Conservation (phyloP, 495 filamentous ascomycete species). For the Trichoderma reesei region DNA sequence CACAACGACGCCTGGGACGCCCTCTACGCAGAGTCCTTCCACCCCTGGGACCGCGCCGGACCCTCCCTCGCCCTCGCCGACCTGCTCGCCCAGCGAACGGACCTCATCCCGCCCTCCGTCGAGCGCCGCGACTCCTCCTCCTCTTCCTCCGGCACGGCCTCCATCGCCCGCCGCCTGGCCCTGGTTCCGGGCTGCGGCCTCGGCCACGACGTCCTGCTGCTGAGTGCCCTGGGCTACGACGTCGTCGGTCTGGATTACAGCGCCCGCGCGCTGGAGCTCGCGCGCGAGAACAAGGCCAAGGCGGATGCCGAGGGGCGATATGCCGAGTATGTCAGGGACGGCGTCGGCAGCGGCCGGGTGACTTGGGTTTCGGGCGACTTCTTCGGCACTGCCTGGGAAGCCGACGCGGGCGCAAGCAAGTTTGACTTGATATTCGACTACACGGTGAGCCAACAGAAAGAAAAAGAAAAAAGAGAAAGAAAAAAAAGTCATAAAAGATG, state of each 20-base stretch:
- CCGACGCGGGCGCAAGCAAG: slow-evolving; percentile 25
- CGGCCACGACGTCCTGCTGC: slow-evolving; percentile 63
- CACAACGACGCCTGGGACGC: slow-evolving; percentile 47
- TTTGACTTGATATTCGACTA: slow-evolving; percentile 85
- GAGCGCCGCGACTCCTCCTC: slow-evolving; percentile 10
- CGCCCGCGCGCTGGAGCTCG: slow-evolving; percentile 42
- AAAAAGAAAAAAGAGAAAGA: no score
- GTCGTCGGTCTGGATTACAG: slow-evolving; percentile 64
- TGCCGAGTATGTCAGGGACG: slow-evolving; percentile 32
- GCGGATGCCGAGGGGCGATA: slow-evolving; percentile 28
- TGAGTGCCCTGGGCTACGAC: slow-evolving; percentile 64
- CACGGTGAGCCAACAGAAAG: slow-evolving; percentile 63
- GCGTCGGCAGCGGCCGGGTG: slow-evolving; percentile 41
- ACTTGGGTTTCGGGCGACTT: slow-evolving; percentile 62
- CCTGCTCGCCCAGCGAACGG: slow-evolving; percentile 32
- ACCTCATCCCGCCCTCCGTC: slow-evolving; percentile 37
- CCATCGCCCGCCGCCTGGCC: slow-evolving; percentile 34
- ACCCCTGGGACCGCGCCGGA: slow-evolving; percentile 61
- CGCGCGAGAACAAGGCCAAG: slow-evolving; percentile 36
- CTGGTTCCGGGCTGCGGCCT: slow-evolving; percentile 67
- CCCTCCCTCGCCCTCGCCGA: slow-evolving; percentile 61
- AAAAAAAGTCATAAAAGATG: background rate
- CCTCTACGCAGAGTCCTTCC: slow-evolving; percentile 53
- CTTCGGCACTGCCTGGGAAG: slow-evolving; percentile 55
- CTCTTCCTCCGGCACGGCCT: no score